Evolutionary conservation across 768 basidiomycete genomes (phyloP).

Genomic region (Strobilomyces dryophilus): DNA sequence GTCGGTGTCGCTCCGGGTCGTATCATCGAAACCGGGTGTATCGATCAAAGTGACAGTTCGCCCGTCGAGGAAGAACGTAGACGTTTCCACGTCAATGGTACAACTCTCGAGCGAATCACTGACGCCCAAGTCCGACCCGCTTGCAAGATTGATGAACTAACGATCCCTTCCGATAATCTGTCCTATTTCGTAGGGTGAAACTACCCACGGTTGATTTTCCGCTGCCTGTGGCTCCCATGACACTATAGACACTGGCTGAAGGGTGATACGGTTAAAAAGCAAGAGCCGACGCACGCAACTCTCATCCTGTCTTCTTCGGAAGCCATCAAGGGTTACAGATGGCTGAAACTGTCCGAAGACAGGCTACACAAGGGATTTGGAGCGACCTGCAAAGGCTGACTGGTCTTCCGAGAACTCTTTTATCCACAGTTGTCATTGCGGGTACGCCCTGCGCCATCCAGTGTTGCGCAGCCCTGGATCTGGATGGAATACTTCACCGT

Average conservation of each 20-base stretch:
- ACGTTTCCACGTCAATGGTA: slow-evolving; percentile 25
- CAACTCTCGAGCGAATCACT: slow-evolving; percentile 26
- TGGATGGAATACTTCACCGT: slow-evolving; percentile 1
- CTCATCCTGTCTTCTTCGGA: slow-evolving; percentile 10
- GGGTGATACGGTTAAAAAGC: not conserved
- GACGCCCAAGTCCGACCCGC: slow-evolving; percentile 17
- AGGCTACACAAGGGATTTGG: not conserved
- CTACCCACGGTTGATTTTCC: slow-evolving; percentile 22
- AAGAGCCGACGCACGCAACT: slow-evolving; percentile 15
- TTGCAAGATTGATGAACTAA: slow-evolving; percentile 21
- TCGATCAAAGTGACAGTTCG: slow-evolving; percentile 46
- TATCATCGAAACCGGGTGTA: slow-evolving; percentile 61
- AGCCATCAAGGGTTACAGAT: slow-evolving; percentile 6
- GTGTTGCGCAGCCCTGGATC: not conserved
- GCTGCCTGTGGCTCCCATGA: slow-evolving; percentile 25
- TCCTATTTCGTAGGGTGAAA: not conserved
- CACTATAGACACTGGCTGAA: slow-evolving; percentile 10
- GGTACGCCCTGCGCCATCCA: not conserved
- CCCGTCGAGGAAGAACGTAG: slow-evolving; percentile 42
- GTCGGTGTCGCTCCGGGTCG: slow-evolving; percentile 41
- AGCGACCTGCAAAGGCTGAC: not conserved
- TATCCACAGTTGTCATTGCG: not conserved
- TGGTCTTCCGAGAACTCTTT: not conserved
- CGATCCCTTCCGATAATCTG: not conserved
- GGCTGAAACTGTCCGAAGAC: not conserved